Evolutionary conservation across 108 stramenopile genomes (phyloP).

Genomic region (Nannochloropsis gaditana): DNA sequence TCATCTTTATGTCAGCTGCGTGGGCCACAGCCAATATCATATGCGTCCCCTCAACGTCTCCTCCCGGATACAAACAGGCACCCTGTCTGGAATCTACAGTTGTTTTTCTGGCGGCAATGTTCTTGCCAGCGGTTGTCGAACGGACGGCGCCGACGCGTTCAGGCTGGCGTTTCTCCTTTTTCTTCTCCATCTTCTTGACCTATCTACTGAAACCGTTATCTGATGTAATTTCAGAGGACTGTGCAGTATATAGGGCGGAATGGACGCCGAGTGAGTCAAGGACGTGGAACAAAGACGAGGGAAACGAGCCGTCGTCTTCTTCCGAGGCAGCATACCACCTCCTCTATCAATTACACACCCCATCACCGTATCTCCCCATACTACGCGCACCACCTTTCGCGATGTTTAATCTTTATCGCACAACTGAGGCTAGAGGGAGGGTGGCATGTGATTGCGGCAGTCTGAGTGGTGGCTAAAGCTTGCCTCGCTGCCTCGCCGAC

Average conservation of each 20-base stretch:
- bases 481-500: no score
- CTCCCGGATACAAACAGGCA: neutral
- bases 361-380: no score
- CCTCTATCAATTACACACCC: no score
- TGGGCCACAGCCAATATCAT: slow-evolving; percentile 9
- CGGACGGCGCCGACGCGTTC: neutral
- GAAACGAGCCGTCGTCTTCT: no score
- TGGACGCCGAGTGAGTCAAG: neutral
- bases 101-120: neutral
- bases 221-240: neutral
- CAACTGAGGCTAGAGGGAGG: no score
- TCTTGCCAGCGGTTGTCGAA: neutral
- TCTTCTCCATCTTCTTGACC: slow-evolving; percentile 32
- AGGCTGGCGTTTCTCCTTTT: slow-evolving; percentile 20
- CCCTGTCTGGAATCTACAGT: neutral
- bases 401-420: no score
- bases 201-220: neutral
- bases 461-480: no score
- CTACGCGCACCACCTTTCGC: no score
- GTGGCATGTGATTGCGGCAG: no score
- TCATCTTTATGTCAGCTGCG: neutral
- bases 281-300: neutral
- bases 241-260: neutral
- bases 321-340: no score
- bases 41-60: neutral